A percentile compares a stretch with the other conserved stretches of the same genome.
These are phyloP conservation scores for Glaciozyma martinii DNA, from an alignment of 768 basidiomycete genomes.

Conservation along the genomic window DNA sequence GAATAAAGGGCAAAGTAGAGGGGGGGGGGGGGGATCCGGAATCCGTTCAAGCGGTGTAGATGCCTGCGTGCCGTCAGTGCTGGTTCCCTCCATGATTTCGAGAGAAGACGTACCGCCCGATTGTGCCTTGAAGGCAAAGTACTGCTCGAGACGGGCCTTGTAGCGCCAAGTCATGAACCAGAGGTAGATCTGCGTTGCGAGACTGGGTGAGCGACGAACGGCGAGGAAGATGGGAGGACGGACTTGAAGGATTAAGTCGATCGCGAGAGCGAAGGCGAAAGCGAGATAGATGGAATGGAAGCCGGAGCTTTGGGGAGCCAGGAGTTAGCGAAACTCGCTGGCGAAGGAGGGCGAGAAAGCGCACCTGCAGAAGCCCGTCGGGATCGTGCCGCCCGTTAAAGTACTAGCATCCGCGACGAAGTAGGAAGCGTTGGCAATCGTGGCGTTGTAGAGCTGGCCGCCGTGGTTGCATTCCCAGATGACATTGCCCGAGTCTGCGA, in stretches of 20 bases:
- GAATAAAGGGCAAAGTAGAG: too few relatives aligned
- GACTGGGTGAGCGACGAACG: not conserved
- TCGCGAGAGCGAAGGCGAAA: constrained; percentile 14
- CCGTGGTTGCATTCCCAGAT: constrained; percentile 29
- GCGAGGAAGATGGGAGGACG: constrained; percentile 8
- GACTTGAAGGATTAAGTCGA: constrained; percentile 19
- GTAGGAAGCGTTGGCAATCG: constrained; percentile 3
- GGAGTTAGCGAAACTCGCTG: not conserved
- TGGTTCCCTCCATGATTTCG: not conserved
- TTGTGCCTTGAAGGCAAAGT: not conserved
- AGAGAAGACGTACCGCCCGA: not conserved
- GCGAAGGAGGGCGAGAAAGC: too few relatives aligned
- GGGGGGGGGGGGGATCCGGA: too few relatives aligned
- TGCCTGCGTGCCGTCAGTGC: not conserved
- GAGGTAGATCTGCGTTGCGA: not conserved
- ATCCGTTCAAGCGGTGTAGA: not conserved
- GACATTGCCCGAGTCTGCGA: constrained; percentile 19
- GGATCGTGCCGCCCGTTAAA: not conserved
- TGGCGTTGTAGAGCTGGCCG: constrained; percentile 15
- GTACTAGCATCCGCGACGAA: not conserved
- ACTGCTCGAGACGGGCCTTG: constrained; percentile 4
- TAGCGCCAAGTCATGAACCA: constrained; percentile 22
- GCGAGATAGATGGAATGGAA: constrained; percentile 26
- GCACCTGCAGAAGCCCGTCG: constrained; percentile 14
- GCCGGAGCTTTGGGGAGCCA: constrained; percentile 5